These are phyloP conservation scores for Aquilaria malaccensis DNA, from an alignment of 345 rosid species.

Conservation along the genomic window DNA sequence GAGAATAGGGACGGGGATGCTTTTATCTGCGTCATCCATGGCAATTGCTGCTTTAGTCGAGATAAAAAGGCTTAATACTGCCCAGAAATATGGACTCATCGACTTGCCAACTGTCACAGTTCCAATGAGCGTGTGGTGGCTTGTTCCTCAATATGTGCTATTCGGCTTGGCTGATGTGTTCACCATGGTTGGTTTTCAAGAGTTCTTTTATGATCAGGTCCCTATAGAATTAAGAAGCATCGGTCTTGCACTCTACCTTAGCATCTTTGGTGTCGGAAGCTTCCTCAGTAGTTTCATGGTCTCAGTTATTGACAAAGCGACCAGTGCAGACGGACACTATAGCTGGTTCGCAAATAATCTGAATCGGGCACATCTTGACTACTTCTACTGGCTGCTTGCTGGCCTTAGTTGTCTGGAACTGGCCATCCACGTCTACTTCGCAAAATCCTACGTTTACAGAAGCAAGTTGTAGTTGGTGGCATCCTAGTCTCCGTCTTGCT, in stretches of 20 bases:
- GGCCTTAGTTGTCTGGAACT: conserved; percentile 17
- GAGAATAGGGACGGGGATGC: conserved; percentile 30
- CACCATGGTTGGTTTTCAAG: conserved; percentile 33
- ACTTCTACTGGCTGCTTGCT: conserved; percentile 34
- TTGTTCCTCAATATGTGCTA: conserved; percentile 25
- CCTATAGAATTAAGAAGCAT: conserved; percentile 29
- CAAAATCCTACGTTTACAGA: conserved; percentile 22
- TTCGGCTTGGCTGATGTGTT: conserved; percentile 24
- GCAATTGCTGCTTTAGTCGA: conserved; percentile 32
- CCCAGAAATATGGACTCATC: conserved; percentile 16
- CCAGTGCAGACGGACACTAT: conserved; percentile 17
- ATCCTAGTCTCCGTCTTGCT: no score
- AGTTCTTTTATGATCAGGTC: conserved; percentile 33
- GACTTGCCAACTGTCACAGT: conserved; percentile 13
- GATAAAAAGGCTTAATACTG: conserved; percentile 26
- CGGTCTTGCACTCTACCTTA: conserved; percentile 25
- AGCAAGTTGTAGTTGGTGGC: no score
- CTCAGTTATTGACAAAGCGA: conserved; percentile 19
- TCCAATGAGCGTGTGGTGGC: conserved; percentile 32
- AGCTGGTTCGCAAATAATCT: conserved; percentile 27
- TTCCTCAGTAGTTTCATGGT: conserved; percentile 31
- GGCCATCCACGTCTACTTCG: conserved; percentile 9
- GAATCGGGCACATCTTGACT: conserved; percentile 26
- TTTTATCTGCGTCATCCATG: conserved; percentile 24
- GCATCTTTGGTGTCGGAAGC: conserved; percentile 28